These are phyloP conservation scores for Monosporascus sp. DNA, from an alignment of 2,329 filamentous ascomycete genomes.

Conservation along the genomic window DNA sequence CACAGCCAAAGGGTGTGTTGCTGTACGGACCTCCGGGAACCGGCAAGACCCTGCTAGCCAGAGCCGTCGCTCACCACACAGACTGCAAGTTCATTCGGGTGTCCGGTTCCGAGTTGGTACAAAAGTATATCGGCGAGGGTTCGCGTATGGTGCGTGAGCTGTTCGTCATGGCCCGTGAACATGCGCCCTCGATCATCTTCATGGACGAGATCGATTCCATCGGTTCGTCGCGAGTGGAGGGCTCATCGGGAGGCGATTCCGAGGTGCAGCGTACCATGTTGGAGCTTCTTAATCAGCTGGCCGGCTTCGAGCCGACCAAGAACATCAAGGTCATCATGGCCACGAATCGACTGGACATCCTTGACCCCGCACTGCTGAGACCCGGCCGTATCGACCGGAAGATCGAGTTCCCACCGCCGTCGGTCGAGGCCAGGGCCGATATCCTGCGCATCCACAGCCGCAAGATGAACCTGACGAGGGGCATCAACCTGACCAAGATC, in stretches of 20 bases:
- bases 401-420: conserved; percentile 97
- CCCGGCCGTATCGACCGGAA: conserved; percentile 98
- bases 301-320: conserved; percentile 98
- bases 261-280: conserved; percentile 99
- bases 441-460: conserved; percentile 96
- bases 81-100: conserved; percentile 99
- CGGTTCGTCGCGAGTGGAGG: conserved; percentile 93
- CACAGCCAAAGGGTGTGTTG: conserved; percentile 94
- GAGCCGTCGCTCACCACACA: conserved; percentile 95
- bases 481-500: conserved; percentile 97
- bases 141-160: conserved; percentile 97
- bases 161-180: conserved; percentile 98
- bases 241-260: conserved; percentile 89
- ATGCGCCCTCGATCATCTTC: conserved; percentile 98
- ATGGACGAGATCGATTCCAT: conserved; percentile 99
- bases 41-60: conserved; percentile 89
- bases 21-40: conserved; percentile 96
- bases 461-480: conserved; percentile 97
- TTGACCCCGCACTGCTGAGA: conserved; percentile 88
- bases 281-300: conserved; percentile 94
- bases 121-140: conserved; percentile 99
- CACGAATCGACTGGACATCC: conserved; percentile 94
- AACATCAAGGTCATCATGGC: conserved; percentile 99
- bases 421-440: conserved; percentile 91
- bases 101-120: conserved; percentile 90